Conservation (phyloP, 108 stramenopile genomes). For the Skeletonema marinoi region DNA sequence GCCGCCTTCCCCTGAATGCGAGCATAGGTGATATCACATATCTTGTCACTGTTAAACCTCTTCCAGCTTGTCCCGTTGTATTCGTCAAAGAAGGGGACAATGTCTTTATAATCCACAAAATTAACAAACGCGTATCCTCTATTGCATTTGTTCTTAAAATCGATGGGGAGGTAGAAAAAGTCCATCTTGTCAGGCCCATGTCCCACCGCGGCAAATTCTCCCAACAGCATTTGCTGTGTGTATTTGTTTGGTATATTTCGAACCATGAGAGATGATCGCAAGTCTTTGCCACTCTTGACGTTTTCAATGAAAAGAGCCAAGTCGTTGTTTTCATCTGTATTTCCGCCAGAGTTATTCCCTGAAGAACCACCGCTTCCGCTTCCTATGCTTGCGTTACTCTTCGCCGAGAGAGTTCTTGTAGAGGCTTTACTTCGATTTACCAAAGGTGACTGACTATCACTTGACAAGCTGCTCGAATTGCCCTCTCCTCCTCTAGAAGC, state of each 20-base stretch:
- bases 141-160: constrained; percentile 99
- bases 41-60: constrained; percentile 97
- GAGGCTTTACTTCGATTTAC: not conserved
- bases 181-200: constrained; percentile 94
- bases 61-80: constrained; percentile 95
- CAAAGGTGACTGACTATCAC: constrained; percentile 28
- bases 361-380: constrained; percentile 22
- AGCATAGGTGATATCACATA: constrained; percentile 97
- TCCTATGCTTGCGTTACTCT: constrained; percentile 32
- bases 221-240: constrained; percentile 95
- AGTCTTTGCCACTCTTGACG: constrained; percentile 82
- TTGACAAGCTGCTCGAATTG: constrained; percentile 45
- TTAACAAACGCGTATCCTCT: constrained; percentile 99
- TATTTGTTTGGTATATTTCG: constrained; percentile 99
- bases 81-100: constrained; percentile 85
- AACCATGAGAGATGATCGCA: constrained; percentile 98
- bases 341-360: constrained; percentile 25
- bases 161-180: constrained; percentile 99
- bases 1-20: constrained; percentile 98
- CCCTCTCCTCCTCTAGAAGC: constrained; percentile 13
- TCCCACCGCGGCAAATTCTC: constrained; percentile 89
- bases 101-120: constrained; percentile 91
- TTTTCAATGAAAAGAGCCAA: constrained; percentile 68
- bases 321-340: constrained; percentile 36
- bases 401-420: not conserved